Percentiles rank a stretch among this genome's conserved stretches.
Conservation (phyloP, 495 filamentous ascomycete genomes). For the Aspergillus asperescens region DNA sequence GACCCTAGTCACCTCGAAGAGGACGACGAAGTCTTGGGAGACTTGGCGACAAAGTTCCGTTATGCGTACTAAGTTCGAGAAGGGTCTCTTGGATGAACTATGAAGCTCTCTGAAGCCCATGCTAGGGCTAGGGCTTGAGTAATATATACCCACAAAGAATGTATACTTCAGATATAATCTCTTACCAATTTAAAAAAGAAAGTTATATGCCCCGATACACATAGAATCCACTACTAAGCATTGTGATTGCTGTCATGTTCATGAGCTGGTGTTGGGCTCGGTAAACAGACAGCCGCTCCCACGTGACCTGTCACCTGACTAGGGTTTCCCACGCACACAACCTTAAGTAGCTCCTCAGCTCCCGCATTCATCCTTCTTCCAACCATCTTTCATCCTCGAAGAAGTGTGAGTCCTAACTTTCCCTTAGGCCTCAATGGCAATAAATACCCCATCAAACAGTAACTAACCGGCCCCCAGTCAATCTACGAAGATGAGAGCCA, state of each 20-base stretch:
- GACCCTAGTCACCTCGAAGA: conserved; percentile 21
- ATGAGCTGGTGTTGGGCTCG: conserved; percentile 17
- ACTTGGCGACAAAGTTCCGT: conserved; percentile 38
- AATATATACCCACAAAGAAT: conserved; percentile 3
- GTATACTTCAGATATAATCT: not conserved
- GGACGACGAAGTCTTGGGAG: conserved; percentile 33
- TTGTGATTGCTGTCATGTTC: not conserved
- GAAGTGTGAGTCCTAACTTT: conserved; percentile 42
- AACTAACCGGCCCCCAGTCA: conserved; percentile 24
- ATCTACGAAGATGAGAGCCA: conserved; percentile 87
- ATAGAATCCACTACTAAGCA: not conserved
- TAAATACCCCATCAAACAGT: conserved; percentile 1
- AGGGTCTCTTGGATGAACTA: not conserved
- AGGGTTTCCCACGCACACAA: conserved; percentile 24
- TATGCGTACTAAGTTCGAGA: conserved; percentile 31
- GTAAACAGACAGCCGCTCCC: conserved; percentile 6
- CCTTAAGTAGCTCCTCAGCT: conserved; percentile 40
- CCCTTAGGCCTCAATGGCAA: conserved; percentile 8
- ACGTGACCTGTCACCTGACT: conserved; percentile 17
- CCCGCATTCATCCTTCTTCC: conserved; percentile 40
- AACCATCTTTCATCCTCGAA: conserved; percentile 51
- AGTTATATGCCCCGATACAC: not conserved
- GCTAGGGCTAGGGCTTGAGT: conserved; percentile 11
- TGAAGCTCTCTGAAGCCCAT: not conserved
- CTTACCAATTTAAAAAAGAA: not conserved